Percentiles rank a stretch among this genome's conserved stretches.
These are phyloP conservation scores for Candida sojae DNA, from an alignment of 1,139 yeast species.

Conservation along the genomic window DNA sequence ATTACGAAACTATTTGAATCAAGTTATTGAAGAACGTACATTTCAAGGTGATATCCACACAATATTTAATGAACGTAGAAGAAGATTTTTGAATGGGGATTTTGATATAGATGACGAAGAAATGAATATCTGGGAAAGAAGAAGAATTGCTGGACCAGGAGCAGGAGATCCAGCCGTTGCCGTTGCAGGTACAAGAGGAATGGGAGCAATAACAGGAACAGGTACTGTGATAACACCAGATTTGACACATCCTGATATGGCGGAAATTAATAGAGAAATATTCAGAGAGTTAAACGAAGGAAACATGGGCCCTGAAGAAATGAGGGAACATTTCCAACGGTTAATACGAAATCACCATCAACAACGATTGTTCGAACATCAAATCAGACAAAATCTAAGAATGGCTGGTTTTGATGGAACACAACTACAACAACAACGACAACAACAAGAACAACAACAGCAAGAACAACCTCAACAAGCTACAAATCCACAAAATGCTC, in stretches of 20 bases:
- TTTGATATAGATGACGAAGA: constrained; percentile 34
- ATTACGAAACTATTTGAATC: constrained; percentile 61
- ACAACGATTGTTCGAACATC: constrained; percentile 21
- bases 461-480: constrained; percentile 9
- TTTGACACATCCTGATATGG: constrained; percentile 24
- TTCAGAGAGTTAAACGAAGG: constrained; percentile 34
- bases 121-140: constrained; percentile 12
- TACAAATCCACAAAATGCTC: constrained; percentile 32
- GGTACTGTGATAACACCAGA: constrained; percentile 12
- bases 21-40: constrained; percentile 45
- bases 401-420: background rate
- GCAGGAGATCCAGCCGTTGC: constrained; percentile 1
- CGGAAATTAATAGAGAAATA: constrained; percentile 35
- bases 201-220: background rate
- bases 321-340: constrained; percentile 41
- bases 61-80: constrained; percentile 33
- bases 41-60: constrained; percentile 41
- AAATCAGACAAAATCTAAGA: constrained; percentile 11
- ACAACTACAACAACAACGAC: constrained; percentile 11
- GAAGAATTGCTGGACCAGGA: constrained; percentile 6
- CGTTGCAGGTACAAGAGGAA: background rate
- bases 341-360: constrained; percentile 33
- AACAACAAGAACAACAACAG: constrained; percentile 5
- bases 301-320: constrained; percentile 37
- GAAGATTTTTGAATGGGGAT: constrained; percentile 23